Conservation (phyloP, 768 basidiomycete species). For the Tulasnella sp. region DNA sequence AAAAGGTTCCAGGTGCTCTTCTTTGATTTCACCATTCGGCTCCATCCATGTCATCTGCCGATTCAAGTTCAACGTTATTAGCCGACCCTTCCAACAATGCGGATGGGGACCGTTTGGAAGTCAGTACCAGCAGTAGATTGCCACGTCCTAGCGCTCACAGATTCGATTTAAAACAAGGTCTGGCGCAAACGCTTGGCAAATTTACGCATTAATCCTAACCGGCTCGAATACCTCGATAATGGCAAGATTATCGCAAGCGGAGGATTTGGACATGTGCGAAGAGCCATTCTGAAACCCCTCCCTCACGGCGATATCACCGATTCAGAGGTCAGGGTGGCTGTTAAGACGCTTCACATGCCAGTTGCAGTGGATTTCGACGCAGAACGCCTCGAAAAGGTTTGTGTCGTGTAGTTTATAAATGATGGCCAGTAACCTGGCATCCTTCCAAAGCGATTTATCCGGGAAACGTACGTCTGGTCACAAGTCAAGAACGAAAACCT, state of each 20-base stretch:
- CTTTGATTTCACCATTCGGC: too few relatives aligned
- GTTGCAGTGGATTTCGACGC: not conserved
- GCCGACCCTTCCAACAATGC: too few relatives aligned
- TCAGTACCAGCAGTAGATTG: too few relatives aligned
- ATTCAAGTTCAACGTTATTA: too few relatives aligned
- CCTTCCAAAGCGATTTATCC: not conserved
- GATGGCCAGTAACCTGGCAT: not conserved
- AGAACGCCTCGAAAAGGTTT: not conserved
- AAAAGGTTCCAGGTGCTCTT: too few relatives aligned
- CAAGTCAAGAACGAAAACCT: not conserved
- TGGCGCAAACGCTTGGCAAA: not conserved
- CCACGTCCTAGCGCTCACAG: too few relatives aligned
- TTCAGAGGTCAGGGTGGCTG: too few relatives aligned
- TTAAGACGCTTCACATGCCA: too few relatives aligned
- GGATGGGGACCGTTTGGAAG: too few relatives aligned
- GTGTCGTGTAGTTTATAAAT: not conserved
- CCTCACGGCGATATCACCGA: too few relatives aligned
- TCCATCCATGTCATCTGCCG: too few relatives aligned
- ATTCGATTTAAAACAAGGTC: not conserved
- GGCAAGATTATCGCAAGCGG: not conserved
- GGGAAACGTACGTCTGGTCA: not conserved
- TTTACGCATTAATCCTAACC: not conserved
- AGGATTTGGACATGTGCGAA: not conserved
- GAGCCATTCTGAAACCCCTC: not conserved
- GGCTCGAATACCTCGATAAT: not conserved